phyloP scores from a whole-genome alignment of 2,329 filamentous ascomycete species.

The Arthrobotrys sphaeroides region DNA sequence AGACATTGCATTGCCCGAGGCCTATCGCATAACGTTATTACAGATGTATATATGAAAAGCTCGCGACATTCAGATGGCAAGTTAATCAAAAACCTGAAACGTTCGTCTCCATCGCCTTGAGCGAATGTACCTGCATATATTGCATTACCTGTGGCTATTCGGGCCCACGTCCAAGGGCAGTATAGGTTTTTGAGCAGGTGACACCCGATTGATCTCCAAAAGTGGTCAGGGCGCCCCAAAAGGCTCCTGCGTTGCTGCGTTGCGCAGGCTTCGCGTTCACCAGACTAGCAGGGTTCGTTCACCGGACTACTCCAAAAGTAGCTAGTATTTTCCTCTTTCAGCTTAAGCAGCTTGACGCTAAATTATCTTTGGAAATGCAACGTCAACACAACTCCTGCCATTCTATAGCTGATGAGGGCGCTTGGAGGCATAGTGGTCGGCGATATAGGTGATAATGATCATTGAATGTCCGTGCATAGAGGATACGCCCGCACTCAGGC shows the following conservation, averaged over 20 bases:
- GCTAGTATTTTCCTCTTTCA: background rate
- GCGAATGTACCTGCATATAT: slow-evolving; percentile 4
- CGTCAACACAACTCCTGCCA: background rate
- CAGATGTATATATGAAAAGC: too few relatives aligned
- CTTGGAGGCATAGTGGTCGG: background rate
- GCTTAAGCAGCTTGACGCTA: background rate
- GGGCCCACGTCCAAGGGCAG: background rate
- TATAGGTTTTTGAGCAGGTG: background rate
- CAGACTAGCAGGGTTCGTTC: too few relatives aligned
- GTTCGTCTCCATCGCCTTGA: slow-evolving; percentile 23
- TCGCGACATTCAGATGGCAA: slow-evolving; percentile 2
- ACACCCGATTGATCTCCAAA: too few relatives aligned
- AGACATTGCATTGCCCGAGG: too few relatives aligned
- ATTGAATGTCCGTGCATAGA: background rate
- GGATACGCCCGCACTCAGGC: background rate
- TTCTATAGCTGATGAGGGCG: background rate
- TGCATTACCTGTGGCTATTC: background rate
- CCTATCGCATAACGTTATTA: too few relatives aligned
- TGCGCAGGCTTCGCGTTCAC: too few relatives aligned
- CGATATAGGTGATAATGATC: background rate
- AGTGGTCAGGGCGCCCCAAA: too few relatives aligned
- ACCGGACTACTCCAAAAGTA: background rate
- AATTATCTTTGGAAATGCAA: background rate
- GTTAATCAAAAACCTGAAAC: slow-evolving; percentile 10
- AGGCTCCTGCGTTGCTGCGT: too few relatives aligned